phyloP scores from a whole-genome alignment of 2,329 filamentous ascomycete species.

The Sporothrix protearum region DNA sequence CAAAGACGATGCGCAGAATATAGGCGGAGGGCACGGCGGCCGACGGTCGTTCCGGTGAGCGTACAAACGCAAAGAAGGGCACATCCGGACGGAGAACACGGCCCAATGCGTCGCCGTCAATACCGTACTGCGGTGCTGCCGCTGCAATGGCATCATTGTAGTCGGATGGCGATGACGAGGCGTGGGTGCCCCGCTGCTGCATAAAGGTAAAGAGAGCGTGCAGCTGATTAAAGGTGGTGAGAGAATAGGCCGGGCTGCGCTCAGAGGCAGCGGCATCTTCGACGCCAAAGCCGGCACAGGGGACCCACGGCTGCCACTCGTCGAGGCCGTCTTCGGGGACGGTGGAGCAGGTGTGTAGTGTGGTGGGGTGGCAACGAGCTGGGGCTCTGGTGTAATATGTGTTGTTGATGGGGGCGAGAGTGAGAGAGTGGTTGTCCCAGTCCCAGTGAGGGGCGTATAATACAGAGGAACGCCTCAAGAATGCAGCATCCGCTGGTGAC shows the following conservation, averaged over 20 bases:
- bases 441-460: neutral
- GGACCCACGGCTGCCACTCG: slow-evolving; percentile 71
- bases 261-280: slow-evolving; percentile 21
- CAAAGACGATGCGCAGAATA: slow-evolving; percentile 19
- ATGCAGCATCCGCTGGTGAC: slow-evolving; percentile 56
- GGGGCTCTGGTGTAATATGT: neutral
- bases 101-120: neutral
- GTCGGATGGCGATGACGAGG: neutral
- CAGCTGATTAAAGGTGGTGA: slow-evolving; percentile 44
- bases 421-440: neutral
- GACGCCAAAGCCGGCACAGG: slow-evolving; percentile 42
- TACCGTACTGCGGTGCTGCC: neutral
- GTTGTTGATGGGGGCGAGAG: neutral
- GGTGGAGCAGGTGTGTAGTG: neutral
- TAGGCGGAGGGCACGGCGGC: slow-evolving; percentile 16
- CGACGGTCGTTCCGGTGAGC: neutral
- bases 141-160: neutral
- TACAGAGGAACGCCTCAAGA: slow-evolving; percentile 56
- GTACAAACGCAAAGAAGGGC: slow-evolving; percentile 5
- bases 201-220: slow-evolving; percentile 36
- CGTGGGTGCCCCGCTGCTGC: neutral
- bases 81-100: slow-evolving; percentile 3
- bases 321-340: slow-evolving; percentile 61
- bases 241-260: slow-evolving; percentile 36
- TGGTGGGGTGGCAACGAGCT: neutral